These are phyloP conservation scores for Fusarium algeriense DNA, from an alignment of 2,329 filamentous ascomycete genomes.

Conservation along the genomic window DNA sequence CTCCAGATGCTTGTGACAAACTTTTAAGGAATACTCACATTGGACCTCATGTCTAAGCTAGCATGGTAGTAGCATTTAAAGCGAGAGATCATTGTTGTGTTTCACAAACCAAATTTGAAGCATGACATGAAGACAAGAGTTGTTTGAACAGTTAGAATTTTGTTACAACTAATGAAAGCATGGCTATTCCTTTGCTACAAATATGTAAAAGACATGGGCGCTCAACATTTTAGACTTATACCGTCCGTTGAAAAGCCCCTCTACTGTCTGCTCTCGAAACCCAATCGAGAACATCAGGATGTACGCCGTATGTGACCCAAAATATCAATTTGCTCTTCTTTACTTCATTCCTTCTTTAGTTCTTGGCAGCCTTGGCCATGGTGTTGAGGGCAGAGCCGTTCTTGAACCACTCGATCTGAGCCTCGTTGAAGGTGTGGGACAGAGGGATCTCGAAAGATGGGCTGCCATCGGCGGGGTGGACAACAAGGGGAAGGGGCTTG, in stretches of 20 bases:
- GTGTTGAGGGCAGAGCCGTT: conserved; percentile 98
- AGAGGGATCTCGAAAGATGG: conserved; percentile 84
- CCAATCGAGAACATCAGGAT: conserved; percentile 46
- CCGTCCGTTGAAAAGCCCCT: conserved; percentile 36
- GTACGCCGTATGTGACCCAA: conserved; percentile 46
- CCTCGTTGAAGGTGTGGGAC: conserved; percentile 96
- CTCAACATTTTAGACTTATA: conserved; percentile 36
- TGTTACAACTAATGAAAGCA: conserved; percentile 48
- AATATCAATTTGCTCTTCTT: conserved; percentile 40
- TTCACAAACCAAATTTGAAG: not conserved
- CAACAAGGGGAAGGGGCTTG: conserved; percentile 90
- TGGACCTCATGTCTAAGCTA: not conserved
- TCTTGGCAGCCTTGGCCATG: conserved; percentile 81
- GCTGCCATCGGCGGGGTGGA: conserved; percentile 88
- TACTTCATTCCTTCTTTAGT: conserved; percentile 47
- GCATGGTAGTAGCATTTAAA: not conserved
- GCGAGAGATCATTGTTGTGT: not conserved
- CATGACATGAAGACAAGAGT: not conserved
- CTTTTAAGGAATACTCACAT: not conserved
- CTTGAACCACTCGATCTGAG: conserved; percentile 99
- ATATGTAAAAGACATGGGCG: conserved; percentile 42
- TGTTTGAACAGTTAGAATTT: conserved; percentile 45
- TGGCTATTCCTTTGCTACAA: conserved; percentile 44
- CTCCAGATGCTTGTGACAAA: not conserved
- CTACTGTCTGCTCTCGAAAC: conserved; percentile 45